A percentile compares a stretch with the other conserved stretches of the same genome.
These are phyloP conservation scores for Catenaria anguillulae DNA, from an alignment of 371 early-diverging fungal species.

Conservation along the genomic window DNA sequence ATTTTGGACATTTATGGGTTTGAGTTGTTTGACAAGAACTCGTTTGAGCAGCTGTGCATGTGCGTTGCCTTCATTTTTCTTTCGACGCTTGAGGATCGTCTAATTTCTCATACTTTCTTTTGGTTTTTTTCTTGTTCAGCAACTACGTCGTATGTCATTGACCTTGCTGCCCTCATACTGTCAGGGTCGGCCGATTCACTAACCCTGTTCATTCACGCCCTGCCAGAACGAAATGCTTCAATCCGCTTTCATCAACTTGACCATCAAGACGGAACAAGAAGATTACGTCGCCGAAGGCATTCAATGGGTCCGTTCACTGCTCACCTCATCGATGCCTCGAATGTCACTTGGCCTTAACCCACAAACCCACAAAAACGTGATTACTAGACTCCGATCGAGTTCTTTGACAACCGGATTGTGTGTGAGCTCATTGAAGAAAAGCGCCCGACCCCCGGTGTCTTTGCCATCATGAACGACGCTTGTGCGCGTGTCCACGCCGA, in stretches of 20 bases:
- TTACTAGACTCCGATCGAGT: conserved; percentile 66
- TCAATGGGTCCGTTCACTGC: conserved; percentile 51
- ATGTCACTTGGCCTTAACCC: too few species aligned
- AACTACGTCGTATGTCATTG: too few species aligned
- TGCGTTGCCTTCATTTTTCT: conserved; percentile 71
- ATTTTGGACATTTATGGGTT: conserved; percentile 99
- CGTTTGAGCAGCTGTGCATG: conserved; percentile 99
- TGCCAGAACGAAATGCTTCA: conserved; percentile 97
- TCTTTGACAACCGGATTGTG: conserved; percentile 97
- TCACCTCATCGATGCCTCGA: too few species aligned
- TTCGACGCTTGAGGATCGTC: conserved; percentile 25
- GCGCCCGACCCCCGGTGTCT: conserved; percentile 71
- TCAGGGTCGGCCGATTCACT: conserved; percentile 93
- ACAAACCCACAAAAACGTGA: too few species aligned
- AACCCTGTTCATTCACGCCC: too few species aligned
- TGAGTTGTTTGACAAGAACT: conserved; percentile 96
- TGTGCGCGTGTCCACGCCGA: conserved; percentile 82
- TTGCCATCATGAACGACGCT: conserved; percentile 89
- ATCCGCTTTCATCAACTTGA: conserved; percentile 88
- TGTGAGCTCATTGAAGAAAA: conserved; percentile 96
- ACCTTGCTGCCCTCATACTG: conserved; percentile 82
- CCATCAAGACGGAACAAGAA: conserved; percentile 89
- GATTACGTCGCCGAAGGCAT: conserved; percentile 87
- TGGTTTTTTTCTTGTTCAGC: too few species aligned
- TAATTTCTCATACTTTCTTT: too few species aligned